A percentile compares a stretch with the other conserved stretches of the same genome.
Conservation (phyloP, 2,329 filamentous ascomycete species). For the Torrubiellomyces zombiae region DNA sequence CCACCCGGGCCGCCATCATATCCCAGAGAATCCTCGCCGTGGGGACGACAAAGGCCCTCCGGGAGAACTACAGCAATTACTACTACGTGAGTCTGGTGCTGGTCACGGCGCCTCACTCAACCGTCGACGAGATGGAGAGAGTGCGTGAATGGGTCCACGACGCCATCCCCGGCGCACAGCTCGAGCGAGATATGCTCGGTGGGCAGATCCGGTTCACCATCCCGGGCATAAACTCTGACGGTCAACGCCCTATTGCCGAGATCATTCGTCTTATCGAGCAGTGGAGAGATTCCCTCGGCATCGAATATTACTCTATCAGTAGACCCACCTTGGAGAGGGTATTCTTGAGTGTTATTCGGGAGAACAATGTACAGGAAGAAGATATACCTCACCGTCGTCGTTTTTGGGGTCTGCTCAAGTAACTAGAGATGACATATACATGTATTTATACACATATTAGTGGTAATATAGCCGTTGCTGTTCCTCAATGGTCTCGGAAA, state of each 20-base stretch:
- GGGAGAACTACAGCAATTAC: conserved; percentile 40
- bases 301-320: conserved; percentile 50
- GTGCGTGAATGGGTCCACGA: conserved; percentile 37
- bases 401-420: too few relatives aligned
- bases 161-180: conserved; percentile 33
- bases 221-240: conserved; percentile 4
- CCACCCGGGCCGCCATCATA: conserved; percentile 33
- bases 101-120: conserved; percentile 37
- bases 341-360: conserved; percentile 50
- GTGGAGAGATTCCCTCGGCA: conserved; percentile 36
- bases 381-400: conserved; percentile 2
- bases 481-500: too few relatives aligned
- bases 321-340: conserved; percentile 54
- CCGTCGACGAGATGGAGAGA: conserved; percentile 34
- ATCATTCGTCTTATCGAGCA: conserved; percentile 33
- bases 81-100: conserved; percentile 49
- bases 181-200: conserved; percentile 43
- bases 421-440: too few relatives aligned
- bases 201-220: conserved; percentile 34
- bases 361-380: conserved; percentile 27
- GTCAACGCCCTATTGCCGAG: conserved; percentile 9
- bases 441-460: too few relatives aligned
- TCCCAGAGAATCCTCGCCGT: conserved; percentile 34
- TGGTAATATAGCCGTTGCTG: too few relatives aligned
- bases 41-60: conserved; percentile 40